These are phyloP conservation scores for Cucurbita ficifolia DNA, from an alignment of 306 rosid species.

Conservation along the genomic window DNA sequence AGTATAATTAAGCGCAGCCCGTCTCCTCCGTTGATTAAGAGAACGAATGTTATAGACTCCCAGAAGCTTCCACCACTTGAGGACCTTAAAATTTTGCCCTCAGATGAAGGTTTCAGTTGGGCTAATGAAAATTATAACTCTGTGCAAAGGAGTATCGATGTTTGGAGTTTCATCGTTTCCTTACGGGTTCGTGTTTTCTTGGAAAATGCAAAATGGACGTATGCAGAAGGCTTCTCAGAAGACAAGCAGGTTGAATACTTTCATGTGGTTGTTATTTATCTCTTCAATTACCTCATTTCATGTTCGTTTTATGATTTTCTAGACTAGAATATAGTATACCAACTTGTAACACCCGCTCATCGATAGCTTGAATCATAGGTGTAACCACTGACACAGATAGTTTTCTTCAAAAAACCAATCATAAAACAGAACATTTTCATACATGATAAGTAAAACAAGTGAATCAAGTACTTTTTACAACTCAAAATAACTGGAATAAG, in stretches of 20 bases:
- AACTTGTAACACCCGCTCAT: no score
- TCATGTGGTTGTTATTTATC: conserved; percentile 2
- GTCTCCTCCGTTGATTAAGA: conserved; percentile 25
- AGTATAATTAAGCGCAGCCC: conserved; percentile 30
- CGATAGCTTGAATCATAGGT: no score
- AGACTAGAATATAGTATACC: neutral
- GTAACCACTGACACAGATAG: no score
- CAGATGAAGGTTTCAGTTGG: conserved; percentile 91
- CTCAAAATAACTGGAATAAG: no score
- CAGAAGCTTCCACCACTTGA: conserved; percentile 53
- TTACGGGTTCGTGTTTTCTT: conserved; percentile 62
- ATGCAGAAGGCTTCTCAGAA: conserved; percentile 71
- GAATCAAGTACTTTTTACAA: no score
- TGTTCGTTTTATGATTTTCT: neutral
- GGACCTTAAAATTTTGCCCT: conserved; percentile 67
- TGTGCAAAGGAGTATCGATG: conserved; percentile 69
- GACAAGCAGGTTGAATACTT: conserved; percentile 54
- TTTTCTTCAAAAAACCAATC: no score
- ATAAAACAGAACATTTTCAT: no score
- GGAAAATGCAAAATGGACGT: conserved; percentile 83
- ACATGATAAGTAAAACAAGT: no score
- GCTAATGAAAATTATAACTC: conserved; percentile 85
- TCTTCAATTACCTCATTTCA: neutral
- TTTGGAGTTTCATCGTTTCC: conserved; percentile 82
- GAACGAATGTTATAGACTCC: conserved; percentile 16